phyloP scores from a whole-genome alignment of 2,329 filamentous ascomycete species.

The Fusarium newnesense region DNA sequence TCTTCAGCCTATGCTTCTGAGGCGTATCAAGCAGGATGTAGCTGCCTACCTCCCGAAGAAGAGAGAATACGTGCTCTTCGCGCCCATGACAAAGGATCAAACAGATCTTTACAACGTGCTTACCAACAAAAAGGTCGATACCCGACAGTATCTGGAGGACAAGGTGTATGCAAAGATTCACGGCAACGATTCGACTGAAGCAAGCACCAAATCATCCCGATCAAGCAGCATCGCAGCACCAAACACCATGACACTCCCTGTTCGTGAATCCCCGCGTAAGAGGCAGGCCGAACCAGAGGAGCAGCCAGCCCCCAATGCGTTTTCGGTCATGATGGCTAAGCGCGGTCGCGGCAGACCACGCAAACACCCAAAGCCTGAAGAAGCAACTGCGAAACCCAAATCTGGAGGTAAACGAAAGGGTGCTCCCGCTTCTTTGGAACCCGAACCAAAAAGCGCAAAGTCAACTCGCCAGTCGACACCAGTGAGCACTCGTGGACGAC shows the following conservation, averaged over 20 bases:
- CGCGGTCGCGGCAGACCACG: constrained; percentile 38
- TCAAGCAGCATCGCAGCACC: constrained; percentile 46
- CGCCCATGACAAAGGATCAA: constrained; percentile 89
- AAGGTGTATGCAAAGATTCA: constrained; percentile 75
- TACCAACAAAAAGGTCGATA: constrained; percentile 66
- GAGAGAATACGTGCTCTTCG: constrained; percentile 94
- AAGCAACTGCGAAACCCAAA: constrained; percentile 35
- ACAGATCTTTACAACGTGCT: constrained; percentile 84
- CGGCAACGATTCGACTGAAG: constrained; percentile 46
- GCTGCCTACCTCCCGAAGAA: constrained; percentile 94
- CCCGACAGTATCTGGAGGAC: constrained; percentile 82
- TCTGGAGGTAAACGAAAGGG: constrained; percentile 48
- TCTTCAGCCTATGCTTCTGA: constrained; percentile 87
- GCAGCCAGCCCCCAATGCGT: constrained; percentile 55
- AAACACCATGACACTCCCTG: constrained; percentile 46
- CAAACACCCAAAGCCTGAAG: constrained; percentile 40
- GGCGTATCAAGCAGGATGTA: constrained; percentile 92
- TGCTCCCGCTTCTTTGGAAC: constrained; percentile 45
- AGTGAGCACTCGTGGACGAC: constrained; percentile 61
- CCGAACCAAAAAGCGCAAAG: constrained; percentile 74
- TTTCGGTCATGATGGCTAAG: constrained; percentile 65
- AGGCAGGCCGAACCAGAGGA: constrained; percentile 41
- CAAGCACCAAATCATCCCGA: constrained; percentile 50
- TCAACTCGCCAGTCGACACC: constrained; percentile 82
- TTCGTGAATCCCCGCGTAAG: constrained; percentile 51